These are phyloP conservation scores for Vitis hybrid DNA, from an alignment of 177 flowering plant genomes.

Conservation along the genomic window DNA sequence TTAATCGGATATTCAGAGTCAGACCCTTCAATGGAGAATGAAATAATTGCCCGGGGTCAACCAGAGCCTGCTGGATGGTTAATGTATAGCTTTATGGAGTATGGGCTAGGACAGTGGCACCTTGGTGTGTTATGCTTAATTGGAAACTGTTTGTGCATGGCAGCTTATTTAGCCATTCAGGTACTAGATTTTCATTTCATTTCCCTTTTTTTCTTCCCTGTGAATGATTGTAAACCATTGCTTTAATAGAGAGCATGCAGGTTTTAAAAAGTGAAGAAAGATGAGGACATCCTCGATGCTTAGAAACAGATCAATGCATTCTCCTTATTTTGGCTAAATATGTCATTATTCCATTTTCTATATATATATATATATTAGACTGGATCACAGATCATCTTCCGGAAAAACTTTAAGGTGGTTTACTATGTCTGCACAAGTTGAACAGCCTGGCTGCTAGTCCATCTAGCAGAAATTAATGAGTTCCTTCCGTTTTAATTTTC, in stretches of 20 bases:
- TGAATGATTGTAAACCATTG: not conserved
- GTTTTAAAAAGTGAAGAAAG: not conserved
- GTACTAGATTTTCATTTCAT: slow-evolving; percentile 30
- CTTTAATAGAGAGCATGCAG: not conserved
- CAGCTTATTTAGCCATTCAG: slow-evolving; percentile 86
- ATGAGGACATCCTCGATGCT: not conserved
- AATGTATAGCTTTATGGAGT: slow-evolving; percentile 43
- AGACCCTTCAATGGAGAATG: slow-evolving; percentile 41
- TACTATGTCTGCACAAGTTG: too few species aligned
- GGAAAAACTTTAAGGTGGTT: too few species aligned
- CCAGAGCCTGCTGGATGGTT: slow-evolving; percentile 90
- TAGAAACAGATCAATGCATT: not conserved
- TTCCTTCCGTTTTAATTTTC: too few species aligned
- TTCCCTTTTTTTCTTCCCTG: not conserved
- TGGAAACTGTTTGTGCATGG: slow-evolving; percentile 97
- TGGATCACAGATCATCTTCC: too few species aligned
- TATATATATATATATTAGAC: too few species aligned
- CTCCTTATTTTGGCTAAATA: not conserved
- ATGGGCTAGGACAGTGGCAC: slow-evolving; percentile 77
- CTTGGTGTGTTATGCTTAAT: slow-evolving; percentile 86
- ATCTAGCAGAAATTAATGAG: too few species aligned
- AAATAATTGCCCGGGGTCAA: slow-evolving; percentile 75
- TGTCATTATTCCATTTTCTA: not conserved
- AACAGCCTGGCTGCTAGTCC: too few species aligned
- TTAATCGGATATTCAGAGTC: slow-evolving; percentile 50